A percentile compares a stretch with the other conserved stretches of the same genome.
These are phyloP conservation scores for Fusarium napiforme DNA, from an alignment of 2,329 filamentous ascomycete genomes.

Conservation along the genomic window DNA sequence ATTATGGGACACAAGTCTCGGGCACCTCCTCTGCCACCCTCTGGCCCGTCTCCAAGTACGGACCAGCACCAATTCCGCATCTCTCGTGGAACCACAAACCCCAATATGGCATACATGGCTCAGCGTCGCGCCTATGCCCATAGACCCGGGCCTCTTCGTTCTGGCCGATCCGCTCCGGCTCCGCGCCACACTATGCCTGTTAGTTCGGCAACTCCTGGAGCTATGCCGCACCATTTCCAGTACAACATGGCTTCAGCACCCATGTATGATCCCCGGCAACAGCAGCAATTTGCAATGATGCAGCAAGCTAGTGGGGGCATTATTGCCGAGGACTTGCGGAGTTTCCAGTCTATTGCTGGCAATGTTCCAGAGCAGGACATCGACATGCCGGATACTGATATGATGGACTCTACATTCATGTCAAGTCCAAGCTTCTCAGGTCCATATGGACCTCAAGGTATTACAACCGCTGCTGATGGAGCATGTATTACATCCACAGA, in stretches of 20 bases:
- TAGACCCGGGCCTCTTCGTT: constrained; percentile 43
- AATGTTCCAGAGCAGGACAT: constrained; percentile 48
- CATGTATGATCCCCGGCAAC: constrained; percentile 47
- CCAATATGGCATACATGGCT: constrained; percentile 51
- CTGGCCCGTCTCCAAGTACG: constrained; percentile 41
- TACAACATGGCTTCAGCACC: constrained; percentile 38
- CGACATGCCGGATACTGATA: constrained; percentile 51
- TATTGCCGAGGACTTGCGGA: constrained; percentile 52
- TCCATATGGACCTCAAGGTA: constrained; percentile 37
- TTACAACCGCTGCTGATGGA: constrained; percentile 38
- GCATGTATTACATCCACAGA: constrained; percentile 38
- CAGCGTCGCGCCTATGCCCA: constrained; percentile 50
- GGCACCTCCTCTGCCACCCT: constrained; percentile 38
- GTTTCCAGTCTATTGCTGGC: constrained; percentile 48
- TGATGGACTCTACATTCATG: constrained; percentile 46
- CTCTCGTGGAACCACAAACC: constrained; percentile 49
- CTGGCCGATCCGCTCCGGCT: constrained; percentile 47
- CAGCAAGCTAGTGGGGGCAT: constrained; percentile 46
- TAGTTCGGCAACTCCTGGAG: constrained; percentile 21
- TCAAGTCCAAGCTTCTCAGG: constrained; percentile 35
- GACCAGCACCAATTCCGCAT: constrained; percentile 53
- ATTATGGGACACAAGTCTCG: constrained; percentile 50
- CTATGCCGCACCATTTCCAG: constrained; percentile 40
- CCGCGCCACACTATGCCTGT: constrained; percentile 40
- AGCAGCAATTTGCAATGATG: constrained; percentile 48